Conservation (phyloP, 177 flowering plant genomes). For the Vitis hybrid region DNA sequence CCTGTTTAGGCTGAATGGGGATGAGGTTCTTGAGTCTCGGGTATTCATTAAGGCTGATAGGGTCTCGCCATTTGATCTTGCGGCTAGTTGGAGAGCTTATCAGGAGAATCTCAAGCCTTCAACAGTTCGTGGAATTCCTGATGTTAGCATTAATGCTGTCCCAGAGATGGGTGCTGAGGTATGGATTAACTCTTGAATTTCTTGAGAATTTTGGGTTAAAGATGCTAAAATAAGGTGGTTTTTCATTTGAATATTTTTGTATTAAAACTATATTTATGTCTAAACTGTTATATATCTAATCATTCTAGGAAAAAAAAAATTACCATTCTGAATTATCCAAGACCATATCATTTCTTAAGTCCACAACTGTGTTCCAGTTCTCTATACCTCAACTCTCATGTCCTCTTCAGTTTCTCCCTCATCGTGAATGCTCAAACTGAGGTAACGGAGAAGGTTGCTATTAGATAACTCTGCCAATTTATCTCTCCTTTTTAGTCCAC, state of each 20-base stretch:
- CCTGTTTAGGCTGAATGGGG: conserved; percentile 49
- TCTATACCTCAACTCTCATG: too few species aligned
- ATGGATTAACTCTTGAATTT: neutral
- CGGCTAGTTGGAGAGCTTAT: conserved; percentile 98
- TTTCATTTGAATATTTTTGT: neutral
- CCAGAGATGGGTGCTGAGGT: conserved; percentile 62
- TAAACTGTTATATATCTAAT: neutral
- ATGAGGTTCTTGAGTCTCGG: conserved; percentile 70
- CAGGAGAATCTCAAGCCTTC: conserved; percentile 88
- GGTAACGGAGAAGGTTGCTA: too few species aligned
- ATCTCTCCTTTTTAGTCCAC: too few species aligned
- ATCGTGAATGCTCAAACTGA: too few species aligned
- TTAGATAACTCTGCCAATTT: too few species aligned
- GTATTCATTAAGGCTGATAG: conserved; percentile 77
- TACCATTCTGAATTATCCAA: too few species aligned
- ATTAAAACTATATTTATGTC: neutral
- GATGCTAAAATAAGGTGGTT: neutral
- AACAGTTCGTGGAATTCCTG: conserved; percentile 95
- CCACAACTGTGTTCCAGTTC: too few species aligned
- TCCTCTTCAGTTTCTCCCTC: too few species aligned
- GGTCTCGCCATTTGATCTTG: conserved; percentile 97
- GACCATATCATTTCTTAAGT: too few species aligned
- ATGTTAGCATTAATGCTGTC: conserved; percentile 76
- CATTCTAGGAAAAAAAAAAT: neutral
- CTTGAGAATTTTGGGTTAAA: neutral